These are phyloP conservation scores for Phytophthora citricola DNA, from an alignment of 352 stramenopile genomes.

Conservation along the genomic window DNA sequence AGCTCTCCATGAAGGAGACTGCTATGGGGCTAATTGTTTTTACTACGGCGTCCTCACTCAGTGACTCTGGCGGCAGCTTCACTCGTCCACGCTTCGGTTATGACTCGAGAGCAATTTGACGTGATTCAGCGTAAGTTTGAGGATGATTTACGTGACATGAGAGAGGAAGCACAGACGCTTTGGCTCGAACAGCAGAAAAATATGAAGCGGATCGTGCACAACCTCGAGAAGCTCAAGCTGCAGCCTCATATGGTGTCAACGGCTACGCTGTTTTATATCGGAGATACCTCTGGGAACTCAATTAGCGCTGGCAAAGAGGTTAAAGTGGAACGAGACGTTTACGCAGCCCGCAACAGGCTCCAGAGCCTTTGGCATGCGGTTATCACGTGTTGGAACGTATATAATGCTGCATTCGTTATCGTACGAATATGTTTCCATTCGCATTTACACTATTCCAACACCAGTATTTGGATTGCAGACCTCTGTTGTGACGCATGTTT, in stretches of 20 bases:
- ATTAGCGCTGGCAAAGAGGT: not conserved
- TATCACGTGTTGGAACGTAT: slow-evolving; percentile 68
- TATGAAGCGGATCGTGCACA: slow-evolving; percentile 44
- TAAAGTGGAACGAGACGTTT: slow-evolving; percentile 2
- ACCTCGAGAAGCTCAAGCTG: slow-evolving; percentile 61
- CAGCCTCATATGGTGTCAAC: slow-evolving; percentile 60
- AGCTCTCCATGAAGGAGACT: slow-evolving; percentile 67
- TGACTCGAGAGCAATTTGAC: slow-evolving; percentile 81
- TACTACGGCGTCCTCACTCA: slow-evolving; percentile 51
- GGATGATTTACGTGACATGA: slow-evolving; percentile 62
- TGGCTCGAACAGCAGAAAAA: slow-evolving; percentile 50
- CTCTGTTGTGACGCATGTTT: slow-evolving; percentile 63
- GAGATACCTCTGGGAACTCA: slow-evolving; percentile 27
- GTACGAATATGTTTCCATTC: slow-evolving; percentile 76
- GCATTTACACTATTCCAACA: slow-evolving; percentile 42
- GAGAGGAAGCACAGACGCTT: slow-evolving; percentile 44
- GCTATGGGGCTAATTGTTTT: slow-evolving; percentile 75
- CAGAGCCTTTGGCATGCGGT: slow-evolving; percentile 52
- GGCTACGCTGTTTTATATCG: slow-evolving; percentile 60
- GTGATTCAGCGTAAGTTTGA: slow-evolving; percentile 65
- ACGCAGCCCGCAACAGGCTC: slow-evolving; percentile 35
- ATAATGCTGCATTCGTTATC: slow-evolving; percentile 70
- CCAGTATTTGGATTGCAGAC: slow-evolving; percentile 47
- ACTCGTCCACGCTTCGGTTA: slow-evolving; percentile 64
- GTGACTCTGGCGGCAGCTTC: slow-evolving; percentile 62